Conservation (phyloP, 495 filamentous ascomycete species). For the Venustampulla echinocandica region DNA sequence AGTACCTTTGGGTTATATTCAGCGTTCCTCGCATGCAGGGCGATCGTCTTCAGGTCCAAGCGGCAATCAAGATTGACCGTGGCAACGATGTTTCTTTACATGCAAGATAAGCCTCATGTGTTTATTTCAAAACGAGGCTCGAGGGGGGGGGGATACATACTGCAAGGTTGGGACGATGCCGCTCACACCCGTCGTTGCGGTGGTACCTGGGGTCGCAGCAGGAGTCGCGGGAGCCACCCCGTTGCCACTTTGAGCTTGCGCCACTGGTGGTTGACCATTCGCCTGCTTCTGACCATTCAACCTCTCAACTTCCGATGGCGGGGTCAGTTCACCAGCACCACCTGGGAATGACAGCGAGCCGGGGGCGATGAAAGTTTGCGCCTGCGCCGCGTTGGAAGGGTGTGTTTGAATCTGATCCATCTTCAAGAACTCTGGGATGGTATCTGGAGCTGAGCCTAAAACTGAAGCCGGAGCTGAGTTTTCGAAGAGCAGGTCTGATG, state of each 20-base stretch:
- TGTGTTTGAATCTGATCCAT: conserved; percentile 91
- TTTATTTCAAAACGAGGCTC: conserved; percentile 22
- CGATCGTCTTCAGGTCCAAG: conserved; percentile 97
- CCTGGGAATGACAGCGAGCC: conserved; percentile 86
- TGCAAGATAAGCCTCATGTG: conserved; percentile 52
- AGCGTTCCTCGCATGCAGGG: conserved; percentile 94
- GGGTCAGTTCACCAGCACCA: conserved; percentile 70
- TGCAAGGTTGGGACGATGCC: conserved; percentile 96
- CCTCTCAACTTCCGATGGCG: conserved; percentile 59
- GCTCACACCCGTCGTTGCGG: conserved; percentile 52
- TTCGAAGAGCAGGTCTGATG: conserved; percentile 20
- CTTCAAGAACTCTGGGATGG: conserved; percentile 8
- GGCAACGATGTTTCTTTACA: conserved; percentile 96
- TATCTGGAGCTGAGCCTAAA: conserved; percentile 7
- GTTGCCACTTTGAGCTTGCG: conserved; percentile 53
- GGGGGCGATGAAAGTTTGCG: conserved; percentile 82
- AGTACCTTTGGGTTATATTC: conserved; percentile 97
- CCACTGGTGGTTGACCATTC: conserved; percentile 54
- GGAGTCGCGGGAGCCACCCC: conserved; percentile 94
- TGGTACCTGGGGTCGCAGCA: conserved; percentile 83
- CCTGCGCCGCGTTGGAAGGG: conserved; percentile 78
- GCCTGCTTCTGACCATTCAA: conserved; percentile 34
- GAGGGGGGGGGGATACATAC: conserved; percentile 61
- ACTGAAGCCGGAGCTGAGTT: no score
- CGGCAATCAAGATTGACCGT: conserved; percentile 98